Conservation (phyloP, 495 filamentous ascomycete species). For the Elasticomyces elasticus region DNA sequence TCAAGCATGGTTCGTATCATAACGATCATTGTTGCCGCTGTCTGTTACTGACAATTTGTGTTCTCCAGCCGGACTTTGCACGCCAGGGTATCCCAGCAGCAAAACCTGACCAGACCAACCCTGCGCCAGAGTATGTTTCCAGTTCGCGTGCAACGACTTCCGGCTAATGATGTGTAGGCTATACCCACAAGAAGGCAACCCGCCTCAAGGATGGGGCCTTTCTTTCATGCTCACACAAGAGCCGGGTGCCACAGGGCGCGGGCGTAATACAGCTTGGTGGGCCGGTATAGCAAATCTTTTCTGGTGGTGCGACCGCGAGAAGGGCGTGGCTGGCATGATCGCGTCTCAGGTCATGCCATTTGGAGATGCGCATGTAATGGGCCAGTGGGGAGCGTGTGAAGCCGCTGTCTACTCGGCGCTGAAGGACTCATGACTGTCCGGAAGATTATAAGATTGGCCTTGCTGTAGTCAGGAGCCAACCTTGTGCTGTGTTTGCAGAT, state of each 20-base stretch:
- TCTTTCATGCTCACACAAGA: constrained; percentile 43
- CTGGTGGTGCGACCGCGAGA: constrained; percentile 53
- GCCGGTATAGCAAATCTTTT: constrained; percentile 51
- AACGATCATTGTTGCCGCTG: too few relatives aligned
- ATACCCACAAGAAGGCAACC: constrained; percentile 41
- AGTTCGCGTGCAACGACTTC: not conserved
- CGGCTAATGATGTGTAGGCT: constrained; percentile 15
- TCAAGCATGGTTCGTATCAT: constrained; percentile 26
- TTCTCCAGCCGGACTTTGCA: constrained; percentile 38
- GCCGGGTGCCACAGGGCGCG: constrained; percentile 39
- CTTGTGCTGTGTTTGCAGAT: too few relatives aligned
- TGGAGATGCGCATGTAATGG: constrained; percentile 23
- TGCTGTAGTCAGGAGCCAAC: too few relatives aligned
- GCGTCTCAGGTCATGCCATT: constrained; percentile 51
- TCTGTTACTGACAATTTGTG: not conserved
- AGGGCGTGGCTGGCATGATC: constrained; percentile 49
- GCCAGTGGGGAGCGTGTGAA: constrained; percentile 19
- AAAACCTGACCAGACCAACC: constrained; percentile 44
- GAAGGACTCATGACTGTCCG: not conserved
- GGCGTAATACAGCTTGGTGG: constrained; percentile 42
- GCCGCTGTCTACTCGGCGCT: constrained; percentile 18
- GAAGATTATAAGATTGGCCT: not conserved
- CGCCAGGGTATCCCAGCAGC: constrained; percentile 36
- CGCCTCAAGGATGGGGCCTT: constrained; percentile 52
- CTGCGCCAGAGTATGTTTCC: constrained; percentile 25